Evolutionary conservation across 371 early-diverging fungal genomes (phyloP).

Genomic region (Mucor piriformis): DNA sequence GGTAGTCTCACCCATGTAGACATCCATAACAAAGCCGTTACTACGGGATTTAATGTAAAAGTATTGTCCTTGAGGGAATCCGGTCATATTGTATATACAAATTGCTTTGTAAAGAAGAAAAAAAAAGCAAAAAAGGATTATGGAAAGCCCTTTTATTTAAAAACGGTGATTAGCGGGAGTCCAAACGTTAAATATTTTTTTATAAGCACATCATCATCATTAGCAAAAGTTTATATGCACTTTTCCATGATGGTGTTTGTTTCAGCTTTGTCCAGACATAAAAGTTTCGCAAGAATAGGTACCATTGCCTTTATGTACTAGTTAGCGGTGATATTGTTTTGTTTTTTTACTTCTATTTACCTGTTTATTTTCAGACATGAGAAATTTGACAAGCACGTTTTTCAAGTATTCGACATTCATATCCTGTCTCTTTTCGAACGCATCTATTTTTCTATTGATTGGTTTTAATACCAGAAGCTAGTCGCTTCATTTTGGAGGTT

Average conservation of each 20-base stretch:
- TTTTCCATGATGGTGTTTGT: constrained; percentile 30
- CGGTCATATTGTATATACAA: constrained; percentile 10
- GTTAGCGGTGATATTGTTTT: not conserved
- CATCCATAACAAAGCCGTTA: constrained; percentile 20
- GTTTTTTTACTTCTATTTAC: constrained; percentile 22
- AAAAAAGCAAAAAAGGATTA: not conserved
- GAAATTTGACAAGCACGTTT: constrained; percentile 65
- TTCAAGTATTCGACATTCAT: constrained; percentile 67
- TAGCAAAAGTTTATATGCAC: constrained; percentile 10
- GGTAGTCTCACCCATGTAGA: constrained; percentile 32
- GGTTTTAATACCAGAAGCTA: not conserved
- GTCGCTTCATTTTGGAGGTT: not conserved
- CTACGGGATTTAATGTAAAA: constrained; percentile 28
- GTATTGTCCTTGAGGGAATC: constrained; percentile 27
- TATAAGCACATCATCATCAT: not conserved
- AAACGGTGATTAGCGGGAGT: not conserved
- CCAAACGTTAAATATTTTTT: no score
- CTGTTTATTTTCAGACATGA: constrained; percentile 59
- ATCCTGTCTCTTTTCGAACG: constrained; percentile 63
- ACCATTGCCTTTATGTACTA: constrained; percentile 37
- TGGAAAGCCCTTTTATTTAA: not conserved
- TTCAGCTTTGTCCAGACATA: constrained; percentile 48
- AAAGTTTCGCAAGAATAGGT: constrained; percentile 47
- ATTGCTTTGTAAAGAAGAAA: not conserved
- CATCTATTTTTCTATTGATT: constrained; percentile 54